Evolutionary conservation across 495 filamentous ascomycete genomes (phyloP).

Genomic region (Symbiotaphrina buchneri): DNA sequence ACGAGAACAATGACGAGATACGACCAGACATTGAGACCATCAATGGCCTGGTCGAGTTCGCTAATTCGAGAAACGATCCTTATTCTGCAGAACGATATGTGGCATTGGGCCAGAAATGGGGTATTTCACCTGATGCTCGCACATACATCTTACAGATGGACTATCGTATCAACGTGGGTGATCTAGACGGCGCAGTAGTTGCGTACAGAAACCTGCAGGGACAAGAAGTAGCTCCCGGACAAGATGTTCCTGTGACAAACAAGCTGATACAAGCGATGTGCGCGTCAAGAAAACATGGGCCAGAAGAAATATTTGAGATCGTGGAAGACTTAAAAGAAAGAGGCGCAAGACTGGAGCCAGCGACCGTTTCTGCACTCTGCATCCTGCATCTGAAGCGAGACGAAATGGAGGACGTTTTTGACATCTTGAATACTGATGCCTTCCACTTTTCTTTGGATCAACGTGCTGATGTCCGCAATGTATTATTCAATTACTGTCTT

Average conservation of each 20-base stretch:
- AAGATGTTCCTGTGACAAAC: conserved; percentile 40
- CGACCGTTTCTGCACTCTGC: conserved; percentile 49
- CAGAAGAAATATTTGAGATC: conserved; percentile 47
- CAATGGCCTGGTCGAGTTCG: conserved; percentile 51
- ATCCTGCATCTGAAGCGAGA: conserved; percentile 46
- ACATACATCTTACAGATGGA: conserved; percentile 56
- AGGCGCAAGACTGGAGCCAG: conserved; percentile 37
- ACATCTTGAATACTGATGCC: conserved; percentile 48
- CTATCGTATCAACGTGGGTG: conserved; percentile 43
- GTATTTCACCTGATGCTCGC: conserved; percentile 33
- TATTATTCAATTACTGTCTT: conserved; percentile 40
- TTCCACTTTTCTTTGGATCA: conserved; percentile 39
- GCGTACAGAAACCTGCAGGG: conserved; percentile 37
- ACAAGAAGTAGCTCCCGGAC: conserved; percentile 23
- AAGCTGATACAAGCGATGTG: conserved; percentile 57
- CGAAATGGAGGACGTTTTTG: conserved; percentile 49
- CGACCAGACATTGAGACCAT: conserved; percentile 46
- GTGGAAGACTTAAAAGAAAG: conserved; percentile 55
- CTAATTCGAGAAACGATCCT: conserved; percentile 42
- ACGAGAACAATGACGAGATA: conserved; percentile 15
- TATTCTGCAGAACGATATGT: conserved; percentile 55
- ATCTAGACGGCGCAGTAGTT: conserved; percentile 40
- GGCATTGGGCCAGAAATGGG: conserved; percentile 33
- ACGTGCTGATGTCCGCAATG: conserved; percentile 34
- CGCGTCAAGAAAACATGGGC: conserved; percentile 23